Evolutionary conservation across 1,284 basidiomycete genomes (phyloP).

Genomic region (Omphalotus olearius): DNA sequence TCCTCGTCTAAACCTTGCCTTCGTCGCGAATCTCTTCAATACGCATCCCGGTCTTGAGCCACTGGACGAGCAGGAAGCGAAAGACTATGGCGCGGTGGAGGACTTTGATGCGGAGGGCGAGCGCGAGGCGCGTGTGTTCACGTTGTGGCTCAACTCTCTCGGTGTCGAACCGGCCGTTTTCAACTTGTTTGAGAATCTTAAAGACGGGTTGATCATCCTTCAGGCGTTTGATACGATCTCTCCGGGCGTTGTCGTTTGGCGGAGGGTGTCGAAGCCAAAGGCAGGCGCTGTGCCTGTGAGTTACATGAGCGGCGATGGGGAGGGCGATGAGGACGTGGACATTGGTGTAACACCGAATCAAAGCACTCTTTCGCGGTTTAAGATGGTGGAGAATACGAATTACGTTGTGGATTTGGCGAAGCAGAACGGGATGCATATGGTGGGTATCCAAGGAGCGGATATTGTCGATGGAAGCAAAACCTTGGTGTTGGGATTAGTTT

Average conservation of each 20-base stretch:
- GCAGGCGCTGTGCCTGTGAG: constrained; percentile 49
- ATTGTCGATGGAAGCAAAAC: constrained; percentile 93
- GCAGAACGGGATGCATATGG: constrained; percentile 91
- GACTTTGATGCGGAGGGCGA: constrained; percentile 99
- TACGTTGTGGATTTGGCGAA: constrained; percentile 92
- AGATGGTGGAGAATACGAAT: constrained; percentile 98
- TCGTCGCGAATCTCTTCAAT: constrained; percentile 98
- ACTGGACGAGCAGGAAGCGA: constrained; percentile 85
- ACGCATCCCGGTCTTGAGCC: constrained; percentile 93
- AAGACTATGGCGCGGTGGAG: constrained; percentile 83
- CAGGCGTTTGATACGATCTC: constrained; percentile 97
- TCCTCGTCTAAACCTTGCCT: constrained; percentile 97
- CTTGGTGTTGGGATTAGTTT: constrained; percentile 92
- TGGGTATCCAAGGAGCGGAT: constrained; percentile 96
- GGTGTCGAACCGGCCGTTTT: constrained; percentile 95
- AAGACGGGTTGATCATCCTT: constrained; percentile 86
- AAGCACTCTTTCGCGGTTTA: constrained; percentile 89
- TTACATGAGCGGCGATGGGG: constrained; percentile 32
- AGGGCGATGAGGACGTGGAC: constrained; percentile 64
- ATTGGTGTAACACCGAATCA: constrained; percentile 76
- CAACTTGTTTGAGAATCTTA: constrained; percentile 95
- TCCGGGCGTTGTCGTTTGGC: constrained; percentile 92
- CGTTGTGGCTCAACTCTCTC: constrained; percentile 95
- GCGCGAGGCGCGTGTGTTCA: constrained; percentile 96
- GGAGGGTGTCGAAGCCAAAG: constrained; percentile 90